Conservation (phyloP, 768 basidiomycete genomes). For the Leccinum uliginosum region DNA sequence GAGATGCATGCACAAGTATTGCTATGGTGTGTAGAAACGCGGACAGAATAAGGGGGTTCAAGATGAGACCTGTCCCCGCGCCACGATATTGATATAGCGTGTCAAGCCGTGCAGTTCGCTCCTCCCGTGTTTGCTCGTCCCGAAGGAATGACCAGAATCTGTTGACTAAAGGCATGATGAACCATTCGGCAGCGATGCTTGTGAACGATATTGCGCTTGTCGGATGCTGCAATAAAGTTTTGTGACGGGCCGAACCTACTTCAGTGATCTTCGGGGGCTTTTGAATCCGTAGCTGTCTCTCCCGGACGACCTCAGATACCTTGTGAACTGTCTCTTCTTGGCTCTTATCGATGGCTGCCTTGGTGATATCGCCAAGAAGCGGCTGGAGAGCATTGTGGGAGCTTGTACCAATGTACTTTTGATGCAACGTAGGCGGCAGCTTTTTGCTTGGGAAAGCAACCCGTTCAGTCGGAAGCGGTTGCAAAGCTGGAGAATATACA, state of each 20-base stretch:
- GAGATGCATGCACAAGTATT: constrained; percentile 77
- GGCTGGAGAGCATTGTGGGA: constrained; percentile 44
- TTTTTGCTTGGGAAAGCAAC: constrained; percentile 77
- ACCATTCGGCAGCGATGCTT: constrained; percentile 79
- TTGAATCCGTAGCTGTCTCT: constrained; percentile 68
- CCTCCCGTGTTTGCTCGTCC: constrained; percentile 75
- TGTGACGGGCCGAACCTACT: constrained; percentile 22
- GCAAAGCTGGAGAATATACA: constrained; percentile 25
- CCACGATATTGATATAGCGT: constrained; percentile 58
- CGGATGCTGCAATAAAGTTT: constrained; percentile 14
- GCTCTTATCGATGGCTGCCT: constrained; percentile 56
- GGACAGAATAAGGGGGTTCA: constrained; percentile 72
- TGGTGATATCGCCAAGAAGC: constrained; percentile 61
- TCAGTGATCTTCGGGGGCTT: constrained; percentile 46
- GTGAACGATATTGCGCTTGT: constrained; percentile 42
- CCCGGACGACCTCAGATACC: constrained; percentile 61
- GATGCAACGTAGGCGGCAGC: constrained; percentile 69
- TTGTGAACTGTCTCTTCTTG: constrained; percentile 51
- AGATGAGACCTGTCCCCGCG: constrained; percentile 76
- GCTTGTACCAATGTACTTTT: constrained; percentile 50
- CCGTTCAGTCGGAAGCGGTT: constrained; percentile 28
- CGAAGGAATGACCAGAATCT: constrained; percentile 94
- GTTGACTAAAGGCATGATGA: constrained; percentile 86
- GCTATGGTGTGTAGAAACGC: constrained; percentile 73
- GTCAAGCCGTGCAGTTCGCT: constrained; percentile 56